Conservation (phyloP, 345 rosid species). For the Arabis hirsuta region DNA sequence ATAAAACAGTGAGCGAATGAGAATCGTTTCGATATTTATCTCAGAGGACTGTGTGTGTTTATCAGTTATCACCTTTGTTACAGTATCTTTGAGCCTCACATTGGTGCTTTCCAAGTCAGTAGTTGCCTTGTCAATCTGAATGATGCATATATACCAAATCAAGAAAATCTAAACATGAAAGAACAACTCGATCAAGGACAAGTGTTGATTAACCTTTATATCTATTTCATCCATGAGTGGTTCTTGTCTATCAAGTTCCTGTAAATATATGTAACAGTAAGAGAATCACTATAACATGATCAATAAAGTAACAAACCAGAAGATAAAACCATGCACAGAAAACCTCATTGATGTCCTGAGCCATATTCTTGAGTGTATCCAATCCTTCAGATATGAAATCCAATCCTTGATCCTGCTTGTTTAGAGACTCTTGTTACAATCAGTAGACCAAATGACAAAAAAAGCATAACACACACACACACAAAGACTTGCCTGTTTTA, state of each 20-base stretch:
- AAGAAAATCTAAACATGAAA: neutral
- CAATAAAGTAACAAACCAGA: neutral
- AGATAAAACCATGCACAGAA: neutral
- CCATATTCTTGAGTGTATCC: conserved; percentile 91
- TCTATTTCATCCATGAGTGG: conserved; percentile 96
- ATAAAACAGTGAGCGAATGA: neutral
- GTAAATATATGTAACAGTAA: conserved; percentile 22
- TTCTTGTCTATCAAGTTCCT: conserved; percentile 93
- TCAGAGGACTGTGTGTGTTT: conserved; percentile 16
- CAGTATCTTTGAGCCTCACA: conserved; percentile 78
- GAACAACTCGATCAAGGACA: neutral
- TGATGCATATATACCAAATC: neutral
- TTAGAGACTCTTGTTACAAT: neutral
- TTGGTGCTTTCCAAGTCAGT: conserved; percentile 80
- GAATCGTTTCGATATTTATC: neutral
- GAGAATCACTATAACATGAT: conserved; percentile 9
- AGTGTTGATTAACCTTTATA: conserved; percentile 56
- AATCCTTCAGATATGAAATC: conserved; percentile 83
- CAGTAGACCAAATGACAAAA: neutral
- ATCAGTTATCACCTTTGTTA: conserved; percentile 59
- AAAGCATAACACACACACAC: conserved; percentile 30
- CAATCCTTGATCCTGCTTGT: conserved; percentile 85
- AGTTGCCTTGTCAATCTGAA: conserved; percentile 82
- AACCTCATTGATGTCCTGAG: conserved; percentile 93
- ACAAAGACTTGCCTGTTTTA: conserved; percentile 64